A percentile compares a stretch with the other conserved stretches of the same genome.
These are phyloP conservation scores for Anthoceros angustus DNA, from an alignment of 225 moss, liverwort and hornwort species.

Conservation along the genomic window DNA sequence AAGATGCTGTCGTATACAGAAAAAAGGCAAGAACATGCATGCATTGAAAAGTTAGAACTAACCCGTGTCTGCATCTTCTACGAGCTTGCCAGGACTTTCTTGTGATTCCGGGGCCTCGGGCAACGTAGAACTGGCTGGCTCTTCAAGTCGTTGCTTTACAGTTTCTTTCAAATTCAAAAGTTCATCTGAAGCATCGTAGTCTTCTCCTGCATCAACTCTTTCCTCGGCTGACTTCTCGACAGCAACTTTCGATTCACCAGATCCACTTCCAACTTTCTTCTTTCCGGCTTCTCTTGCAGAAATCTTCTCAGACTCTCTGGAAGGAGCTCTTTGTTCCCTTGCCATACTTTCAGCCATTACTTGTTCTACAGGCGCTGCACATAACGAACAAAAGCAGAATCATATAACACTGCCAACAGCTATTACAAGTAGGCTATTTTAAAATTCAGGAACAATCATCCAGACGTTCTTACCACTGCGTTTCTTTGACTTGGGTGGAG, in stretches of 20 bases:
- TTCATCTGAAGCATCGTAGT: neutral
- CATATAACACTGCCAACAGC: neutral
- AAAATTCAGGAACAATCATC: neutral
- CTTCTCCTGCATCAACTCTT: neutral
- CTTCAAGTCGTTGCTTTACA: neutral
- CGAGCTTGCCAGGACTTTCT: neutral
- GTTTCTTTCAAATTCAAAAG: neutral
- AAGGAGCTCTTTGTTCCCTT: constrained; percentile 40
- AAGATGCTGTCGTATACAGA: no score
- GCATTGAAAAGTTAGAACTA: neutral
- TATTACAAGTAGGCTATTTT: no score
- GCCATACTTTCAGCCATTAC: constrained; percentile 83
- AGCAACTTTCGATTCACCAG: neutral
- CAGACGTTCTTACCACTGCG: constrained; percentile 47
- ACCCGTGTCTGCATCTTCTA: neutral
- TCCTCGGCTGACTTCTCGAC: neutral
- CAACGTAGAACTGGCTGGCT: neutral
- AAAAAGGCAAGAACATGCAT: no score
- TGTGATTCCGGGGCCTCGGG: neutral
- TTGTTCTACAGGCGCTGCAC: constrained; percentile 56
- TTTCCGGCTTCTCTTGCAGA: no score
- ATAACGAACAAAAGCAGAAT: neutral
- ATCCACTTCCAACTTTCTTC: neutral
- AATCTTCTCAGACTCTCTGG: constrained; percentile 14
- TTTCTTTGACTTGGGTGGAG: constrained; percentile 45